Evolutionary conservation across 495 filamentous ascomycete genomes (phyloP), one percentile per base, ranked within the genome.

Genomic region (Penicillium nucicola): DNA sequence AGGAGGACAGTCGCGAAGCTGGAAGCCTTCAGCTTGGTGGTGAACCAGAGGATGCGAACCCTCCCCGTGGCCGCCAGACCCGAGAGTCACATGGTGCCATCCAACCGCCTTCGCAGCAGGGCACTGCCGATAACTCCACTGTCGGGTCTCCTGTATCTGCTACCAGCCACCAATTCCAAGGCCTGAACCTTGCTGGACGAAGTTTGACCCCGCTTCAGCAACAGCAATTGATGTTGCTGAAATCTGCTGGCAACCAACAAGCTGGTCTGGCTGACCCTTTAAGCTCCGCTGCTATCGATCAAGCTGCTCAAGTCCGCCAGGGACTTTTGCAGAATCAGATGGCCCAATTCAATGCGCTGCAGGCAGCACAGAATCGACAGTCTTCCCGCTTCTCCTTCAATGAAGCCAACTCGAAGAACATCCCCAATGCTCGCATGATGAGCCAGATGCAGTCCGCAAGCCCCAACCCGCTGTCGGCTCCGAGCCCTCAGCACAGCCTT

Each of bases 381-480:
- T 84, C 89, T 17, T 96, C 93, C 2, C 80, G 92, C 20, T 97
- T 92, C 67, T 88, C 81, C 46, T 96, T 97, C 64, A 95, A 88
- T 57, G 90, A 95, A 35, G 77, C 77, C 48, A 73, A 69, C n/a
- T 81, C 92, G 12, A 96, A 97, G 69, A 84, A 91, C 34, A 79
- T 89, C 12, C 83, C 84, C 8, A 96, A 95, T 59, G 78, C 87
- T 25, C 84, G 92, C 52, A 81, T 95, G 61, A 82, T 97, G 79
- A 88, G 86, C 34, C 95, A 97, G 66, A 90, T 97, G 87, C 91
- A 91, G 14, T 80, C 85, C 15, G 74, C 74, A 9, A 78, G 77
- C 22, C 76, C 74, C 15, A 81, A 83, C 44, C 79, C 81, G 37
- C 63, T 84, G 64, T 66, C 88, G 76, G 69, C 81, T 58, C 64